Evolutionary conservation across 2,329 filamentous ascomycete genomes (phyloP).

Genomic region (Macrophomina pseudophaseolina): DNA sequence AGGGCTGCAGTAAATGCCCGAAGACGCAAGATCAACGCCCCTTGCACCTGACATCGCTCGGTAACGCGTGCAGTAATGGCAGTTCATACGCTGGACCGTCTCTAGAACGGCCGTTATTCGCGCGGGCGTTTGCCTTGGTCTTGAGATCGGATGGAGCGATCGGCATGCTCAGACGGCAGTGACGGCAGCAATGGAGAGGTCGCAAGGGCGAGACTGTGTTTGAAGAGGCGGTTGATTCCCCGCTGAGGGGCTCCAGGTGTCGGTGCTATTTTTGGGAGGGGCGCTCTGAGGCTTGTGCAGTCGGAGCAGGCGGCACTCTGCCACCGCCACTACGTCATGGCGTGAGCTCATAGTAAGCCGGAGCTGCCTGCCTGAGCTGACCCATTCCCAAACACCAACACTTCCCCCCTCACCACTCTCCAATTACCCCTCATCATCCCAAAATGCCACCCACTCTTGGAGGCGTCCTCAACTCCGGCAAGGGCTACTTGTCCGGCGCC

Average conservation of each 20-base stretch:
- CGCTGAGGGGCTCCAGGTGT: neutral
- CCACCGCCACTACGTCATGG: conserved; percentile 1
- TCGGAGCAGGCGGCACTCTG: neutral
- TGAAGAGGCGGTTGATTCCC: neutral
- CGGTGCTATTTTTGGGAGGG: neutral
- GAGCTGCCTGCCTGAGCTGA: conserved; percentile 1
- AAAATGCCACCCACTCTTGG: conserved; percentile 37
- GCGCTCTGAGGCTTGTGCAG: neutral
- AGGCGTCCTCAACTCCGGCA: conserved; percentile 44
- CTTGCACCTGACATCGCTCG: neutral
- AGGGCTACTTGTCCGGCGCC: conserved; percentile 43
- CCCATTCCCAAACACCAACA: neutral
- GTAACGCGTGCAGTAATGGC: too few relatives aligned
- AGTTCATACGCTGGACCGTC: too few relatives aligned
- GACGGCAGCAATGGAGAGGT: neutral
- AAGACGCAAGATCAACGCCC: neutral
- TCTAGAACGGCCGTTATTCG: too few relatives aligned
- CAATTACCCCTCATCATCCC: neutral
- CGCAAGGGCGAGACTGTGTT: neutral
- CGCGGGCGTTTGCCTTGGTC: too few relatives aligned
- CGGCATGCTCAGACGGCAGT: too few relatives aligned
- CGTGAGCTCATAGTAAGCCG: conserved; percentile 1
- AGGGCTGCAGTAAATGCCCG: neutral
- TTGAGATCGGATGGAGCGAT: too few relatives aligned
- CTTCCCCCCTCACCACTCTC: neutral